Evolutionary conservation across 2,329 filamentous ascomycete species (phyloP), one percentile per base, ranked within the genome.

Genomic region (Colletotrichum karsti): DNA sequence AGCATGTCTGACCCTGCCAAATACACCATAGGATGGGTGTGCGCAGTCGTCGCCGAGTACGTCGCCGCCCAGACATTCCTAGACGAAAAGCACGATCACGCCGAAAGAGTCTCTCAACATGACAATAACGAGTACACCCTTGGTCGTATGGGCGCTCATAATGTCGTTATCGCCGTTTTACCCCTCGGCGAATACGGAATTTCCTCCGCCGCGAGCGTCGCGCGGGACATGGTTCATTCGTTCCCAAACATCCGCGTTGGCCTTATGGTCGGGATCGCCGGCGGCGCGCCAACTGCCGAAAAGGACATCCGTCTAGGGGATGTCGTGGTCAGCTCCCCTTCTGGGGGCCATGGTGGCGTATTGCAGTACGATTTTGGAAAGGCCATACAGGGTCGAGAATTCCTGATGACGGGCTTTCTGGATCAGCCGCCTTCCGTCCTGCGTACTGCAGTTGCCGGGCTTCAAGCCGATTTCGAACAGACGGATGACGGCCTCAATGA

Each of bases 271-370:
- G 74, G 56, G 3, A 74, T 78, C 3, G 77, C 73, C 0, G 78
- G 79, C 2, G 80, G 78, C 3, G 78, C 73, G 0, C 79, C 80
- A 66, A 83, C 5, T 57, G 0, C 4, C 2, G 65, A 74, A 15
- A 63, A 77, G 10, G 78, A 82, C 24, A 75, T 82, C 2, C 75
- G 79, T 5, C 82, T 54, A 2, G 39, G 39, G 7, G 20, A 51
- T 28, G 39, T 63, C 7, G 59, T 63, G 1, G 44, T 59, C 10
- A 60, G 65, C 46, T 59, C 35, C 7, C 44, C 54, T 4, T 12
- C 20, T 4, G 30, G 35, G 1, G 48, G 50, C 3, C 9, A 50
- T 5, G 59, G 62, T 5, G 69, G 63, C 3, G 63, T 69, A 1
- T 51, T 69, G 12, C 51, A 69, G 22, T 71, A 69, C 37, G 67